Base-by-base conservation (phyloP, 768 basidiomycete genomes). In the Lactifluus pinguis region DNA sequence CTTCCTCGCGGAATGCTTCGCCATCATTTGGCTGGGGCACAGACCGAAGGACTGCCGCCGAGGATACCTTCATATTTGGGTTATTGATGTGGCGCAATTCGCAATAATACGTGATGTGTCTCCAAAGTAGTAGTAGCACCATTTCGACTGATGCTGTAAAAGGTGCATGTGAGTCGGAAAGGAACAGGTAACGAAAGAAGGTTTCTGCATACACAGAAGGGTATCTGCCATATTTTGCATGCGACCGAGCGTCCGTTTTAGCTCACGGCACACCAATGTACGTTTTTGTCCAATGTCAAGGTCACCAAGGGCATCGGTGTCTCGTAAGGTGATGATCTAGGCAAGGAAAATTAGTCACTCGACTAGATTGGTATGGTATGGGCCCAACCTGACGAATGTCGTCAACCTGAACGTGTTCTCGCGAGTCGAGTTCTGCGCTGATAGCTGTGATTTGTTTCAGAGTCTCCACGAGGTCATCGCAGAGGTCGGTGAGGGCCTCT, bases 61-160 rank as follows among this genome's bases (percentile, higher is more conserved):
- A 71, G 32, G 78, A 75, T 42, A 74, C 72, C 57, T 80, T 75
- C 41, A 80, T 72, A 56, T 75, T 78, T 15, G 69, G 76, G 51
- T 66, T 73, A 66, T 70, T 72, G 68, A 68, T 44, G 53, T 71
- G 72, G n/a, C 72, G 59, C 55, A 72, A 70, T 55, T 79, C 76
- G 42, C 77, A 70, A 71, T 87, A 94, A 68, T 84, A 83, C 14
- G 81, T 77, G 32, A 91, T 68, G 67, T 95, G 93, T 15, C 90
- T 79, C 87, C 89, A 92, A 10, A 92, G 74, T 19, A 94, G 77
- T 17, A 94, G 76, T 9, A 94, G 76, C 6, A 89, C 70, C 82
- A 92, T 87, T 72, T 95, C 93, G 53, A 83, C 73, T 15, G 85
- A 81, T 58, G 80, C 88, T 89, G 64, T 36, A 21, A 25, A 13